A percentile compares a stretch with the other conserved stretches of the same genome.
These are phyloP conservation scores for Berberis vulgaris DNA, from an alignment of 164 flowering plant genomes.

Conservation along the genomic window DNA sequence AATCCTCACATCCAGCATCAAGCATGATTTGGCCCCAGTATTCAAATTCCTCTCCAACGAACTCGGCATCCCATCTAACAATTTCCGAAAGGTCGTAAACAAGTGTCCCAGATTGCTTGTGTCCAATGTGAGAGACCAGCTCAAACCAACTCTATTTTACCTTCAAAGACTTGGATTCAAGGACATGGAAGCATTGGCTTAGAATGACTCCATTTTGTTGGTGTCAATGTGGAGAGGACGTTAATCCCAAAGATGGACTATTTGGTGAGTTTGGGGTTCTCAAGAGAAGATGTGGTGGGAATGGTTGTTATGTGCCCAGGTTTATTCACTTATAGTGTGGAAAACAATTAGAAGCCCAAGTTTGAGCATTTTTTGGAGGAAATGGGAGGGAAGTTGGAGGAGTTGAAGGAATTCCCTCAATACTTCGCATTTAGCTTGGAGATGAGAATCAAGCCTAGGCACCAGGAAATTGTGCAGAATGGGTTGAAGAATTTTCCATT, in stretches of 20 bases:
- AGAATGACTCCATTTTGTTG: conserved; percentile 58
- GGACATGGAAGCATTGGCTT: conserved; percentile 56
- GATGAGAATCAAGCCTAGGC: conserved; percentile 83
- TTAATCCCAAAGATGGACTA: conserved; percentile 71
- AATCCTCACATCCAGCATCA: conserved; percentile 62
- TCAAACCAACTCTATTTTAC: conserved; percentile 66
- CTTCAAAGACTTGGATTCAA: conserved; percentile 70
- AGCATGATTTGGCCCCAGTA: conserved; percentile 55
- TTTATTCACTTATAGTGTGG: conserved; percentile 79
- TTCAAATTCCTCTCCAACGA: conserved; percentile 57
- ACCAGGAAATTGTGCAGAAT: conserved; percentile 34
- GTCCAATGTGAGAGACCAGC: conserved; percentile 51
- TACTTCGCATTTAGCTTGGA: conserved; percentile 91
- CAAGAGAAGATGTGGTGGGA: conserved; percentile 42
- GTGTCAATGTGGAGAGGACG: conserved; percentile 81
- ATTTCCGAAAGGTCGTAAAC: conserved; percentile 58
- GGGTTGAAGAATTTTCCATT: conserved; percentile 42
- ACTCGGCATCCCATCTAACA: conserved; percentile 52
- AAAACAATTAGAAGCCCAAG: conserved; percentile 84
- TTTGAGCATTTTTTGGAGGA: conserved; percentile 50
- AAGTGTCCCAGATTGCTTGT: conserved; percentile 76
- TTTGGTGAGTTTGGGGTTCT: conserved; percentile 46
- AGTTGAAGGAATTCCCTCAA: conserved; percentile 82
- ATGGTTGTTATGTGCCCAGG: conserved; percentile 86
- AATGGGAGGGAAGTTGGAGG: conserved; percentile 57